Conservation (phyloP, 805 yeast species). For the Pichia exigua region DNA sequence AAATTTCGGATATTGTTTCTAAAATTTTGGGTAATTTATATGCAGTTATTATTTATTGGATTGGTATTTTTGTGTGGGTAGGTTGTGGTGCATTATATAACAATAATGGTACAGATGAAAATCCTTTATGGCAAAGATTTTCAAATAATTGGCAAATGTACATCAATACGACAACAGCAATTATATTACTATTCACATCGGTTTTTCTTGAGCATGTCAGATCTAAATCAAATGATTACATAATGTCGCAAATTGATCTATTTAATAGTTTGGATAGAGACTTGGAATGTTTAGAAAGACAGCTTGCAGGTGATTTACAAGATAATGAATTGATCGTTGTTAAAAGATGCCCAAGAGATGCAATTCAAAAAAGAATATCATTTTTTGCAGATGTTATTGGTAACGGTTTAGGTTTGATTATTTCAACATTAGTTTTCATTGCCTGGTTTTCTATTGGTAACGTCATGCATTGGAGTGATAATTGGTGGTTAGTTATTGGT, state of each 20-base stretch:
- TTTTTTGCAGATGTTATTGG: slow-evolving; percentile 37
- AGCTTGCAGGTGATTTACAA: neutral
- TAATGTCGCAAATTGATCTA: slow-evolving; percentile 15
- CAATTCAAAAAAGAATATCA: slow-evolving; percentile 11
- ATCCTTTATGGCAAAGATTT: slow-evolving; percentile 17
- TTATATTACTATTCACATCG: slow-evolving; percentile 26
- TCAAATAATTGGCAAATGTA: slow-evolving; percentile 34
- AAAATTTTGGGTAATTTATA: slow-evolving; percentile 27
- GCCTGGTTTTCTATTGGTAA: slow-evolving; percentile 33
- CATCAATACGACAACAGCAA: slow-evolving; percentile 34
- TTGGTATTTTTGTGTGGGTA: slow-evolving; percentile 32
- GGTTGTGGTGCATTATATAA: slow-evolving; percentile 29
- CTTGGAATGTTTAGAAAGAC: slow-evolving; percentile 19
- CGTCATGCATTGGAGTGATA: slow-evolving; percentile 29
- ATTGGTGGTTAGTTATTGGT: slow-evolving; percentile 42
- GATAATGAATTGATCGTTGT: slow-evolving; percentile 25
- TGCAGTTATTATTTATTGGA: slow-evolving; percentile 30
- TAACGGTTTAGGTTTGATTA: slow-evolving; percentile 32
- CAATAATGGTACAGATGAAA: slow-evolving; percentile 1
- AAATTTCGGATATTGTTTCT: slow-evolving; percentile 21
- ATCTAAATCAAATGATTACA: slow-evolving; percentile 29
- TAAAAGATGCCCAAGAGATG: slow-evolving; percentile 16
- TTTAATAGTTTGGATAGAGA: slow-evolving; percentile 23
- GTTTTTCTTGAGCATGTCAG: slow-evolving; percentile 33
- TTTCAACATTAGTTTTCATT: slow-evolving; percentile 28